Evolutionary conservation across 345 rosid genomes (phyloP).

Genomic region (Aquilaria malaccensis): DNA sequence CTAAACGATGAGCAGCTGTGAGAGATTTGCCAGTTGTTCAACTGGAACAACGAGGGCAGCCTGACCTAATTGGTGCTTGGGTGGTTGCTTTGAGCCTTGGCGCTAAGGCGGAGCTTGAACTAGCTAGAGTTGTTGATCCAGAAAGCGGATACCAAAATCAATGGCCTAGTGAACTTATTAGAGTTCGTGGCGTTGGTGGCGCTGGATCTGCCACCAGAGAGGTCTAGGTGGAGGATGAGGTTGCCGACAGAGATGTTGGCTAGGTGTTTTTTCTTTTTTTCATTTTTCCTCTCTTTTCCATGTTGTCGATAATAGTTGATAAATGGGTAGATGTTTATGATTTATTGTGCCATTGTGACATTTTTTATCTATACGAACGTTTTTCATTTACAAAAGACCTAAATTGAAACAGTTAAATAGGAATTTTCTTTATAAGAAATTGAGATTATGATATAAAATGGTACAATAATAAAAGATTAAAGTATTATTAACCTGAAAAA

Average conservation of each 20-base stretch:
- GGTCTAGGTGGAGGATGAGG: conserved; percentile 66
- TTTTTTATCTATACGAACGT: too few species aligned
- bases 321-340: too few species aligned
- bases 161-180: conserved; percentile 78
- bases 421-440: too few species aligned
- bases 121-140: conserved; percentile 60
- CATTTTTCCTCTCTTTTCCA: not conserved
- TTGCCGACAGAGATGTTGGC: conserved; percentile 49
- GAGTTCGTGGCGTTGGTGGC: conserved; percentile 76
- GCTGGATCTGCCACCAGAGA: conserved; percentile 61
- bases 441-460: too few species aligned
- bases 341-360: too few species aligned
- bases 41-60: conserved; percentile 81
- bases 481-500: too few species aligned
- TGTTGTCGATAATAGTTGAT: too few species aligned
- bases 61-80: conserved; percentile 82
- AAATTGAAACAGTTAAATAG: too few species aligned
- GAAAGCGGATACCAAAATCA: conserved; percentile 72
- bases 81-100: conserved; percentile 71
- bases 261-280: not conserved
- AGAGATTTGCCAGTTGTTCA: conserved; percentile 77
- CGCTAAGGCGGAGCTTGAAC: conserved; percentile 65
- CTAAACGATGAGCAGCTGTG: conserved; percentile 75
- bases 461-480: too few species aligned
- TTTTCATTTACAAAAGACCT: too few species aligned